Percentiles rank a stretch among this genome's conserved stretches.
phyloP scores from a whole-genome alignment of 2,329 filamentous ascomycete species.

The Sodiomyces alkalinus region DNA sequence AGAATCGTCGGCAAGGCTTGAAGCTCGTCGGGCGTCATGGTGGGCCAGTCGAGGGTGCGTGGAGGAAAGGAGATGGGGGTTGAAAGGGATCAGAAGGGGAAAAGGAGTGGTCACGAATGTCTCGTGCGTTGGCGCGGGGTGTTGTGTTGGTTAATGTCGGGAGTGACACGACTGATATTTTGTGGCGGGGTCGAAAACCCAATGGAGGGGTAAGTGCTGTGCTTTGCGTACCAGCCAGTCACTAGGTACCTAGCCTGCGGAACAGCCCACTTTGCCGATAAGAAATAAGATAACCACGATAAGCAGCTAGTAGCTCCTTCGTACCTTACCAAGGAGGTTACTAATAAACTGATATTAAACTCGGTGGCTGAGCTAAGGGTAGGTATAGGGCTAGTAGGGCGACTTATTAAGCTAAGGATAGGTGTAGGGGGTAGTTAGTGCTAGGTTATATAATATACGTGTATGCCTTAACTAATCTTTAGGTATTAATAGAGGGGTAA shows the following conservation, averaged over 20 bases:
- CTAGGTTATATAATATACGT: too few relatives aligned
- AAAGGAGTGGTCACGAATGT: conserved; percentile 2
- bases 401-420: too few relatives aligned
- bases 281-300: too few relatives aligned
- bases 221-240: conserved; percentile 4
- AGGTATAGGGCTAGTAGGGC: too few relatives aligned
- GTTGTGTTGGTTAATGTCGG: conserved; percentile 1
- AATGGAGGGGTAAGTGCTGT: conserved; percentile 5
- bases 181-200: conserved; percentile 10
- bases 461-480: too few relatives aligned
- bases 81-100: conserved; percentile 1
- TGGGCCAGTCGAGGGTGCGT: conserved; percentile 11
- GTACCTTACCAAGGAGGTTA: too few relatives aligned
- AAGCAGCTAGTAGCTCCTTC: too few relatives aligned
- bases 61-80: conserved; percentile 1
- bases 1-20: conserved; percentile 34
- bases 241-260: conserved; percentile 3
- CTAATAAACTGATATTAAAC: too few relatives aligned
- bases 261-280: conserved; percentile 11
- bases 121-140: conserved; percentile 7
- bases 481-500: too few relatives aligned
- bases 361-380: too few relatives aligned
- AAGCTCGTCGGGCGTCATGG: conserved; percentile 43
- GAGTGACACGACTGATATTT: conserved; percentile 7
- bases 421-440: too few relatives aligned